Evolutionary conservation across 2,329 filamentous ascomycete species (phyloP), one percentile per base, ranked within the genome.

Genomic region (Xylaria sp.): DNA sequence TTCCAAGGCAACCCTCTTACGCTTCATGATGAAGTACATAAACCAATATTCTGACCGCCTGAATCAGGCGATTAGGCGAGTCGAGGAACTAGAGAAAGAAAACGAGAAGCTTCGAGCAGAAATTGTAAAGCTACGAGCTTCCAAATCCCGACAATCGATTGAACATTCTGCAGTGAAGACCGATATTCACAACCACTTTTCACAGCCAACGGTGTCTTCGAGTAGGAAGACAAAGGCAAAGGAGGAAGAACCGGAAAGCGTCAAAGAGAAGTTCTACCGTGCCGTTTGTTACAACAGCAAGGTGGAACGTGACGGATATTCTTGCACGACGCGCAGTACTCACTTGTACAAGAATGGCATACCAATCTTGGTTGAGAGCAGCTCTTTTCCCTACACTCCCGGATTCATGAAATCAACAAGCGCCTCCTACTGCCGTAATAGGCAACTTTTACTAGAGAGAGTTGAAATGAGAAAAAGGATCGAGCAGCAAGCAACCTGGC

Each of bases 1-100:
- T 41, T 41, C 12, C 2, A 2, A 41, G 39, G 34, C 34, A 41
- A 41, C 39, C 12, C 5, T 2, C 39, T 18, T 15, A 15, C 20
- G 20, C 28, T 28, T 28, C 52, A 12, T 7, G 7, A 65, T 65
- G 62, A 65, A 65, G 44, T 65, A 58, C 7, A 58, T 58, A 10
- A 58, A 46, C 23, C 13, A 41, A 2, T 3, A 32, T 10, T 65
- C 62, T 1, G 54, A 65, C 13, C 52, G 62, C 32, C 46, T 58
- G 1, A 15, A 10, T 6, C 2, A n/a, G 54, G 62, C 62, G 8
- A 18, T 5, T 3, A 39, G 58, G 18, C 9, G n/a, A 15, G 44
- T 58, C 2, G 54, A 41, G 4, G 54, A 51, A n/a, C 9, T 58
- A 1, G 32, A 51, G 28, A 15, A 39, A 3, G 54, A 65, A 32